Evolutionary conservation across 257 asterid genomes (phyloP), one percentile per base, ranked within the genome.

Genomic region (Agastache rugosa): DNA sequence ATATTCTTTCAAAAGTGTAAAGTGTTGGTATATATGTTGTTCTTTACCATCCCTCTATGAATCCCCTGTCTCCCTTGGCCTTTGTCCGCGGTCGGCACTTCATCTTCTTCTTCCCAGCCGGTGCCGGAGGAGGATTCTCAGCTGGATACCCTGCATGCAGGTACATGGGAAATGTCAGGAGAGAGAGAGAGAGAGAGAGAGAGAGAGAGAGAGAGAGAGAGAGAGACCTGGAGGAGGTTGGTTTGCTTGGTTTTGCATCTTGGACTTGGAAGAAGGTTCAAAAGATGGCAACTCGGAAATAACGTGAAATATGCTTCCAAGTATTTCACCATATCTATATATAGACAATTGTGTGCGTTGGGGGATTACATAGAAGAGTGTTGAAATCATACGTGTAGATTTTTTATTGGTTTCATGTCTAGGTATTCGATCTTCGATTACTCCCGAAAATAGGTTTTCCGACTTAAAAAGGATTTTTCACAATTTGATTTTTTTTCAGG

Each of bases 61-160:
- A 90, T 11, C 96, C 92, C 64, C 87, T 78, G 2, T 89, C 93
- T 55, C 96, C 96, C 71, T 82, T 90, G 1, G 91, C 83, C 83
- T 84, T 90, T 20, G 89, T 74, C 66, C 44, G 65, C 11, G 89
- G 69, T 71, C 76, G 51, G 20, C 79, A 80, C 82, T 77, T 87
- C 84, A 70, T 81, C 89, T 80, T 83, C 85, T 86, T 85, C 81
- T 81, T 85, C 19, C 11, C 82, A 1, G 16, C 16, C 2, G 76
- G 73, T 34, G 84, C 37, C 37, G 37, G 83, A 64, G 39, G 19
- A 56, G 39, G 63, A 25, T 81, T 74, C 70, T 79, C 87, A 14
- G 85, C 72, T 22, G 93, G 96, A 73, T 89, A 89, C 25, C 93
- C 93, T 89, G 77, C 65, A 63, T 5, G 7, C 42, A 19, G 11